Evolutionary conservation across 139 green algal genomes (phyloP).

Genomic region (Coccomyxa sp.): DNA sequence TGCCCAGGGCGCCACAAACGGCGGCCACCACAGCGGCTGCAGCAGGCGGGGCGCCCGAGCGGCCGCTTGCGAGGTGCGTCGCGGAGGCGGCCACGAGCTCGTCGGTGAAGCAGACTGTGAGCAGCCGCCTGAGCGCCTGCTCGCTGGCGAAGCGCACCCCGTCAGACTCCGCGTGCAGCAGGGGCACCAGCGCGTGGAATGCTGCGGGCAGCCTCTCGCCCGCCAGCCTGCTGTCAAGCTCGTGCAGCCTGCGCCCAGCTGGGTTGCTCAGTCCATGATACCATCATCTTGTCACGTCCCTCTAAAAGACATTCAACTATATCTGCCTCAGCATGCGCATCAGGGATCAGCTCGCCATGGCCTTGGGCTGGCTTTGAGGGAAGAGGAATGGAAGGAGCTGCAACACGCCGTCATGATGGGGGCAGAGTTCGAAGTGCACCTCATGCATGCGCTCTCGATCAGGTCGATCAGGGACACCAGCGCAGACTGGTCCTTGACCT

Average conservation of each 20-base stretch:
- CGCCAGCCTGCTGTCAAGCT: constrained; percentile 31
- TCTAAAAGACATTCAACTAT: no score
- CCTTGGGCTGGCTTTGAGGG: no score
- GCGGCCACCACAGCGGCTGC: constrained; percentile 47
- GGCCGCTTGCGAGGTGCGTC: constrained; percentile 6
- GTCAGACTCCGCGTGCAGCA: constrained; percentile 72
- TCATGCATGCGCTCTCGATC: constrained; percentile 39
- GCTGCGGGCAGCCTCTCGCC: constrained; percentile 48
- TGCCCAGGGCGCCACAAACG: constrained; percentile 55
- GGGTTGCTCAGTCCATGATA: no score
- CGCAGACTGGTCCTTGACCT: constrained; percentile 34
- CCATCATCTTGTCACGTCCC: no score
- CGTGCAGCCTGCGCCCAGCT: constrained; percentile 28
- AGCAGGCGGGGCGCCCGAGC: constrained; percentile 10
- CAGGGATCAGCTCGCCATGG: no score
- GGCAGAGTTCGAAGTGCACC: no score
- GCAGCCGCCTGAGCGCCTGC: constrained; percentile 45
- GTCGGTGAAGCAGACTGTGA: constrained; percentile 40
- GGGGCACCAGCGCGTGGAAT: constrained; percentile 55
- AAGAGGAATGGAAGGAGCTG: no score
- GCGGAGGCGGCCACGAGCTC: constrained; percentile 23
- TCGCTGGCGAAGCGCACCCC: constrained; percentile 58
- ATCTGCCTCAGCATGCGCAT: no score
- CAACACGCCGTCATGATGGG: no score
- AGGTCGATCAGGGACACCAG: constrained; percentile 42